Evolutionary conservation across 2,329 filamentous ascomycete species (phyloP).

Genomic region (Seiridium cupressi): DNA sequence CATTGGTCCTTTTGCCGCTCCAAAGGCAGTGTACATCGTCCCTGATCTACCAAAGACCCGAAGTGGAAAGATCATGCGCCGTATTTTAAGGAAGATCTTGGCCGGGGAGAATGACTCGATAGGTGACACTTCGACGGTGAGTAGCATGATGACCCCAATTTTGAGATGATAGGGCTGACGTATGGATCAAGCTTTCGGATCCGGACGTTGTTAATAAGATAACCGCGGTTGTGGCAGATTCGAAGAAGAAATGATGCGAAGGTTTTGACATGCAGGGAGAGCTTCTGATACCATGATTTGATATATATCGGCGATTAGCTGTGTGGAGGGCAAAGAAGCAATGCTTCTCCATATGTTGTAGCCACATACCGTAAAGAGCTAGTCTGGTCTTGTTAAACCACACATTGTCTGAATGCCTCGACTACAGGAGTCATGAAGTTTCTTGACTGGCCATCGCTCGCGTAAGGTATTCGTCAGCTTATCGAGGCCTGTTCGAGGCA

Average conservation of each 20-base stretch:
- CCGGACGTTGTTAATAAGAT: slow-evolving; percentile 88
- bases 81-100: slow-evolving; percentile 94
- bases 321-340: background rate
- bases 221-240: slow-evolving; percentile 73
- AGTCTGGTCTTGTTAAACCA: too few species aligned
- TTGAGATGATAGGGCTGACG: background rate
- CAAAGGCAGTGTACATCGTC: slow-evolving; percentile 88
- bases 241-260: slow-evolving; percentile 46
- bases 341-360: background rate
- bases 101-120: slow-evolving; percentile 96
- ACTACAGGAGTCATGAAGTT: too few species aligned
- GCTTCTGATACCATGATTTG: slow-evolving; percentile 8
- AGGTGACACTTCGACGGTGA: slow-evolving; percentile 86
- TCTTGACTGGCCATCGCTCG: too few species aligned
- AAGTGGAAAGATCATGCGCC: slow-evolving; percentile 98
- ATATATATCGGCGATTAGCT: background rate
- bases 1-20: slow-evolving; percentile 95
- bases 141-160: slow-evolving; percentile 29
- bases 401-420: too few species aligned
- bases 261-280: background rate
- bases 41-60: slow-evolving; percentile 95
- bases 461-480: too few species aligned
- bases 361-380: background rate
- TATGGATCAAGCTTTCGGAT: slow-evolving; percentile 69
- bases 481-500: too few species aligned